These are phyloP conservation scores for Solanum habrochaites DNA, from an alignment of 257 asterid species.

Conservation along the genomic window DNA sequence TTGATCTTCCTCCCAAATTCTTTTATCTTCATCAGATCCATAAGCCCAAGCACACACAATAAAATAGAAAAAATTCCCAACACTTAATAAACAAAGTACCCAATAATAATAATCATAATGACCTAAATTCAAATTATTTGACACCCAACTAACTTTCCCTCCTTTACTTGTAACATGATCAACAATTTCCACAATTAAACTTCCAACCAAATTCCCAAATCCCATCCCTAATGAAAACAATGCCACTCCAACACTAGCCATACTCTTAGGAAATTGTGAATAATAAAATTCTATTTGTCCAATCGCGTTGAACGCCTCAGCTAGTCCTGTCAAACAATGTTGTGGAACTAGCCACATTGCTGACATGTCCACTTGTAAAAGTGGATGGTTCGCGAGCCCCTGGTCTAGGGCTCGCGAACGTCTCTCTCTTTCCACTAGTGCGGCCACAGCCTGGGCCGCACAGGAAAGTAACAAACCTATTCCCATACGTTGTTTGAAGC, in stretches of 20 bases:
- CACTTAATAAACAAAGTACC: conserved; percentile 29
- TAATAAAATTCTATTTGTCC: conserved; percentile 55
- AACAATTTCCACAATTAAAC: conserved; percentile 28
- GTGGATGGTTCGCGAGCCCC: conserved; percentile 29
- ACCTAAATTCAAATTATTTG: conserved; percentile 45
- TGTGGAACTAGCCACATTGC: conserved; percentile 65
- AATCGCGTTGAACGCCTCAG: conserved; percentile 56
- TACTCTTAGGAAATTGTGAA: conserved; percentile 49
- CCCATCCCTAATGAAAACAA: conserved; percentile 38
- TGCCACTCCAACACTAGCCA: conserved; percentile 57
- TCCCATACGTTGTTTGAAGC: conserved; percentile 42
- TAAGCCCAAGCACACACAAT: conserved; percentile 15
- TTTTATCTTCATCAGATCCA: conserved; percentile 14
- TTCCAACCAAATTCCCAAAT: conserved; percentile 37
- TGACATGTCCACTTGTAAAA: conserved; percentile 36
- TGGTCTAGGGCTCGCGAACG: conserved; percentile 28
- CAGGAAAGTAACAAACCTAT: conserved; percentile 46
- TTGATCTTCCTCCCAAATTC: conserved; percentile 21
- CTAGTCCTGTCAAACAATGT: conserved; percentile 34
- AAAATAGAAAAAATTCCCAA: conserved; percentile 35
- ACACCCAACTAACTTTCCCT: conserved; percentile 50
- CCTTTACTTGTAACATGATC: conserved; percentile 16
- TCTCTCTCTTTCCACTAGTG: conserved; percentile 44
- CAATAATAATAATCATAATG: conserved; percentile 69
- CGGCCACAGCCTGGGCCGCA: conserved; percentile 26